These are phyloP conservation scores for Trichomonas vaginalis DNA, from an alignment of 208 protist genomes.

Conservation along the genomic window DNA sequence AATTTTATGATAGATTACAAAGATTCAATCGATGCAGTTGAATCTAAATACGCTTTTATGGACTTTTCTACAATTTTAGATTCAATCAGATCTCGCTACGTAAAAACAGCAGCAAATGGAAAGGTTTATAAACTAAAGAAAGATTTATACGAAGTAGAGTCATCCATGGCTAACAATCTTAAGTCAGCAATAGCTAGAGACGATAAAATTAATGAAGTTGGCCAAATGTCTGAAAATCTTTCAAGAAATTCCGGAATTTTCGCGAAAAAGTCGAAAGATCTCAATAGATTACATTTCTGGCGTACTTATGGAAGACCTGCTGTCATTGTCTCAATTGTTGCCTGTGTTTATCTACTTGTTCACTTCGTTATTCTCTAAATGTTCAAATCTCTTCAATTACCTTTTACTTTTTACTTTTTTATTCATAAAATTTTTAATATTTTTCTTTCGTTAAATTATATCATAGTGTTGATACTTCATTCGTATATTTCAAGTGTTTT, in stretches of 20 bases:
- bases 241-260: background rate
- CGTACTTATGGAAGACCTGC: background rate
- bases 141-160: background rate
- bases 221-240: background rate
- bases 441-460: too few species aligned
- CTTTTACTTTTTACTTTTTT: too few species aligned
- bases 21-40: background rate
- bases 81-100: background rate
- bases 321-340: background rate
- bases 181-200: background rate
- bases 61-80: background rate
- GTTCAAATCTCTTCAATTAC: too few species aligned
- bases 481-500: too few species aligned
- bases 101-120: background rate
- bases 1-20: background rate
- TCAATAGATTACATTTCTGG: background rate
- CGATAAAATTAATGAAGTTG: background rate
- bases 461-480: too few species aligned
- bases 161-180: background rate
- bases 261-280: background rate
- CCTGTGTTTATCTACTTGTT: background rate
- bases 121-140: background rate
- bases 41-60: background rate
- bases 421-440: too few species aligned
- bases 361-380: background rate